Percentiles rank a stretch among this genome's conserved stretches.
Evolutionary conservation across 345 rosid genomes (phyloP).

Genomic region (Eucalyptus polyanthemos): DNA sequence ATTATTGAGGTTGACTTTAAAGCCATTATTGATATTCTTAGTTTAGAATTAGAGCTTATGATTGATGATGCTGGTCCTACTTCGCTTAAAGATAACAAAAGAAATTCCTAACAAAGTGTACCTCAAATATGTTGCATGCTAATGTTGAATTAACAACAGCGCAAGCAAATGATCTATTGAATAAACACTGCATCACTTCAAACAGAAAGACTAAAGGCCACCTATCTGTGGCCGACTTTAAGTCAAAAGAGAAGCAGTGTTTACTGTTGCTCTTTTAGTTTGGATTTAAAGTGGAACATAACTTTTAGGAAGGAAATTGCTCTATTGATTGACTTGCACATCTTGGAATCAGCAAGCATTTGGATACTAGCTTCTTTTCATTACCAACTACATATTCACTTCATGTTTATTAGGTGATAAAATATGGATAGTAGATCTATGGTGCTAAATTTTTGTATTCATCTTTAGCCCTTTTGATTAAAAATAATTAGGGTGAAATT

Average conservation of each 20-base stretch:
- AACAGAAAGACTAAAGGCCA: too few relatives aligned
- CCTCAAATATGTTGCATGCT: too few relatives aligned
- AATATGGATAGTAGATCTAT: background rate
- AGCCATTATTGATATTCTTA: background rate
- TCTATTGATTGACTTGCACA: background rate
- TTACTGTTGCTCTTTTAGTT: too few relatives aligned
- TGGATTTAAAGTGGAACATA: background rate
- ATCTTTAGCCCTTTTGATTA: background rate
- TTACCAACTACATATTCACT: background rate
- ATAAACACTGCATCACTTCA: too few relatives aligned
- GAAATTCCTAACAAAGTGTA: too few relatives aligned
- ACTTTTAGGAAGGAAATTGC: too few relatives aligned
- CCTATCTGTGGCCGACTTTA: too few relatives aligned
- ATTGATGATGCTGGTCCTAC: background rate
- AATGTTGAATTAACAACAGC: too few relatives aligned
- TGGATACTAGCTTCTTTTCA: background rate
- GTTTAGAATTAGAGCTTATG: background rate
- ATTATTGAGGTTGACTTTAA: background rate
- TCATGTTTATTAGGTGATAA: background rate
- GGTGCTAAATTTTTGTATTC: background rate
- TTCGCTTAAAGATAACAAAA: too few relatives aligned
- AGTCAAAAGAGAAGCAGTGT: too few relatives aligned
- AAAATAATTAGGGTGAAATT: background rate
- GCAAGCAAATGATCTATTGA: too few relatives aligned
- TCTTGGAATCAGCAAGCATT: background rate